A percentile compares a stretch with the other conserved stretches of the same genome.
phyloP scores from a whole-genome alignment of 345 rosid species.

The Triadica sebifera region DNA sequence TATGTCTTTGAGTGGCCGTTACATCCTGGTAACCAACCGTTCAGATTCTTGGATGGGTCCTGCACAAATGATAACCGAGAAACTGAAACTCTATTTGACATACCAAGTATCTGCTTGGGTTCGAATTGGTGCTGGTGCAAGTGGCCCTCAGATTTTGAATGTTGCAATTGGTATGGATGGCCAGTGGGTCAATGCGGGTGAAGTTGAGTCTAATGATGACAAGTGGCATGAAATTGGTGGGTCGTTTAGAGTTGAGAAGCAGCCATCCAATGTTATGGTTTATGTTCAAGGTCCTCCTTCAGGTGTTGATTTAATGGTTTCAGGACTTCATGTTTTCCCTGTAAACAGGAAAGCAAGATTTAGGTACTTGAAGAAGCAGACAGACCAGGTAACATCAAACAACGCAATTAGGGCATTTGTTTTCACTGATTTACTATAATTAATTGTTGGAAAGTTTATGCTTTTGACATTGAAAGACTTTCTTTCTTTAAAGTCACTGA shows the following conservation, averaged over 20 bases:
- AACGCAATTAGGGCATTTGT: not conserved
- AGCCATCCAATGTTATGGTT: conserved; percentile 65
- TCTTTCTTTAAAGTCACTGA: not conserved
- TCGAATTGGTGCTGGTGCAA: conserved; percentile 50
- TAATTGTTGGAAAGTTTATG: not conserved
- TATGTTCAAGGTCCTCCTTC: conserved; percentile 81
- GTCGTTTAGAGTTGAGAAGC: conserved; percentile 85
- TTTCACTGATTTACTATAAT: not conserved
- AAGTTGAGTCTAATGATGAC: conserved; percentile 54
- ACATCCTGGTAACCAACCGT: conserved; percentile 62
- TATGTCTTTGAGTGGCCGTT: conserved; percentile 66
- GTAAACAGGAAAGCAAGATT: conserved; percentile 65
- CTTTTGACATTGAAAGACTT: not conserved
- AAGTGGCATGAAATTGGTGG: conserved; percentile 88
- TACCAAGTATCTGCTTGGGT: conserved; percentile 97
- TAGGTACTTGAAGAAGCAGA: conserved; percentile 47
- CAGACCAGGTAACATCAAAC: conserved; percentile 53
- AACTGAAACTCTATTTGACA: conserved; percentile 65
- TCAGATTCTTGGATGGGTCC: conserved; percentile 97
- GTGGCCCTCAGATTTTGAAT: conserved; percentile 69
- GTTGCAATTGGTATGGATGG: conserved; percentile 75
- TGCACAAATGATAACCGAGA: conserved; percentile 77
- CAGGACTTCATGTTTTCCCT: conserved; percentile 75
- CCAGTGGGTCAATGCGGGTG: conserved; percentile 91
- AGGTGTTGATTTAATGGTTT: conserved; percentile 71